Conservation (phyloP, 176 grass and related monocot genomes). For the Bolboschoenus planiculmis region DNA sequence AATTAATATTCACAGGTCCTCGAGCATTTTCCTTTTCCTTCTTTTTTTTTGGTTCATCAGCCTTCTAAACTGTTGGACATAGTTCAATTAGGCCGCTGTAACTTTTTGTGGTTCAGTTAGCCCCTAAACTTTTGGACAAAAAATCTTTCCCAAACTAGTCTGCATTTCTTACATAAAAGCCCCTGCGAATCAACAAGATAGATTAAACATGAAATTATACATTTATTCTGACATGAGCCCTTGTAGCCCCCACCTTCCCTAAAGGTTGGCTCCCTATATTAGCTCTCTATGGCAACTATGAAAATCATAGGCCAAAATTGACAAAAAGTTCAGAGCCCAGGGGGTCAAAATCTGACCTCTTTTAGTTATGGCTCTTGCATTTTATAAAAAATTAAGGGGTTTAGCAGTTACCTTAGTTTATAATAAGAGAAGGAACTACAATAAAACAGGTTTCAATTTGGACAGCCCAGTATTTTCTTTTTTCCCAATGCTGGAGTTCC, state of each 20-base stretch:
- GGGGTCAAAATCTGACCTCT: neutral
- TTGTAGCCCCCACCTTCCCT: neutral
- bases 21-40: too few species aligned
- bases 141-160: neutral
- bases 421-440: neutral
- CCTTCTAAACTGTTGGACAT: too few species aligned
- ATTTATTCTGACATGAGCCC: neutral
- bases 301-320: neutral
- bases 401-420: neutral
- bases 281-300: neutral
- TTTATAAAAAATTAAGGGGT: neutral
- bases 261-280: neutral
- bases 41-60: too few species aligned
- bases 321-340: neutral
- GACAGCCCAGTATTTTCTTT: neutral
- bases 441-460: neutral
- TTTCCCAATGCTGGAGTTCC: neutral
- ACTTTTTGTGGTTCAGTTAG: too few species aligned
- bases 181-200: neutral
- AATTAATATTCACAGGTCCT: too few species aligned
- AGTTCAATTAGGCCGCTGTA: too few species aligned
- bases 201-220: neutral
- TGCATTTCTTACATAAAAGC: neutral
- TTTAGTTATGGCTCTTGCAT: neutral
- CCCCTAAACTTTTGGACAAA: too few species aligned